A percentile compares a stretch with the other conserved stretches of the same genome.
These are phyloP conservation scores for Sequoia sempervirens DNA, from an alignment of 75 land plant species.

Conservation along the genomic window DNA sequence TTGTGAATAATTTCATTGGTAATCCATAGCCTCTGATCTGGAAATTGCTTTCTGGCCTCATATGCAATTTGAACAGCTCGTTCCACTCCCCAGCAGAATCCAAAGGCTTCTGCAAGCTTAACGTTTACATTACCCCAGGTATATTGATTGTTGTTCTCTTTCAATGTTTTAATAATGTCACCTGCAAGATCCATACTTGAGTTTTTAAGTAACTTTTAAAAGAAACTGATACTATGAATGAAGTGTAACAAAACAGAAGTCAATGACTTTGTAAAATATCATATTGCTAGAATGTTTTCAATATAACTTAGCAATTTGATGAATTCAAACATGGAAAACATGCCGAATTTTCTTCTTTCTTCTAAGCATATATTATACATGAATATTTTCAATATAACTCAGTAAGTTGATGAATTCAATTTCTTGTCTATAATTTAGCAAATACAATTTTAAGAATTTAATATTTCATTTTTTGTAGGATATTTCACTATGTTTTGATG, in stretches of 20 bases:
- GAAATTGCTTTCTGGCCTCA: constrained; percentile 46
- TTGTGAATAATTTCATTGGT: constrained; percentile 51
- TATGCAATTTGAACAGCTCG: constrained; percentile 50
- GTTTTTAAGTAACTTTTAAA: neutral
- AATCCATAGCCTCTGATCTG: constrained; percentile 36
- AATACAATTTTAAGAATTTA: neutral
- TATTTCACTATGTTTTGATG: too few species aligned
- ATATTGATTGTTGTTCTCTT: constrained; percentile 34
- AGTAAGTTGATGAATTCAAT: neutral
- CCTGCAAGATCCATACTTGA: constrained; percentile 19
- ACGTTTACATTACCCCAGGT: constrained; percentile 44
- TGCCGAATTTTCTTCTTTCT: neutral
- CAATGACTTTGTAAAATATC: neutral
- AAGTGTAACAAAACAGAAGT: neutral
- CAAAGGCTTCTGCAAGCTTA: constrained; percentile 39
- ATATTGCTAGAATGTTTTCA: neutral
- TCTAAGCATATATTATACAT: neutral
- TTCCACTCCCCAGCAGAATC: constrained; percentile 56
- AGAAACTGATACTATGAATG: neutral
- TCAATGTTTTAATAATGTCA: constrained; percentile 35
- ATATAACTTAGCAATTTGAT: too few species aligned
- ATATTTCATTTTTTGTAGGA: too few species aligned
- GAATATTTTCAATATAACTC: neutral
- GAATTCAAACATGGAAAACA: neutral
- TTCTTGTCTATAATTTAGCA: neutral